These are phyloP conservation scores for Alternaria sp. DNA, from an alignment of 2,329 filamentous ascomycete genomes.

Conservation along the genomic window DNA sequence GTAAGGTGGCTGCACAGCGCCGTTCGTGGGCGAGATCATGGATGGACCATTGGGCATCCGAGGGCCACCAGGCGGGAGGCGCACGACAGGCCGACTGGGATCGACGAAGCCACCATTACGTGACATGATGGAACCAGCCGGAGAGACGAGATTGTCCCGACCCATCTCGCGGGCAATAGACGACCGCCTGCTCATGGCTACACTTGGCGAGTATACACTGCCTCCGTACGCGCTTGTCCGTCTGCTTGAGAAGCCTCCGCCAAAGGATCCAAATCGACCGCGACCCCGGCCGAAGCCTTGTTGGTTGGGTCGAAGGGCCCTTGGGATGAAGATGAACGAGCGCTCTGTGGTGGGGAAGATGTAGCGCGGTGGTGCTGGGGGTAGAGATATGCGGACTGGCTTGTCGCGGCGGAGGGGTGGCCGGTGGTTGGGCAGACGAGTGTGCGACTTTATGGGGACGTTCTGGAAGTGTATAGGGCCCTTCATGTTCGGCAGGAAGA, in stretches of 20 bases:
- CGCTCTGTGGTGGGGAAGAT: constrained; percentile 89
- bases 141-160: constrained; percentile 79
- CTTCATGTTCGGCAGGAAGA: constrained; percentile 78
- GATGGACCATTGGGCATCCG: constrained; percentile 42
- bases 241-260: constrained; percentile 70
- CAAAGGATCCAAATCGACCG: constrained; percentile 71
- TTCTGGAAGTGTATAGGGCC: constrained; percentile 73
- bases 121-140: constrained; percentile 78
- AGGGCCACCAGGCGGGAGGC: constrained; percentile 71
- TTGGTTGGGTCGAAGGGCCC: constrained; percentile 90
- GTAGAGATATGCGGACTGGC: constrained; percentile 90
- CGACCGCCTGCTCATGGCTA: constrained; percentile 87
- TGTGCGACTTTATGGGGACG: constrained; percentile 87
- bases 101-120: constrained; percentile 67
- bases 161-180: constrained; percentile 73
- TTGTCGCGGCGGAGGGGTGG: constrained; percentile 95
- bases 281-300: constrained; percentile 72
- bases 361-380: constrained; percentile 78
- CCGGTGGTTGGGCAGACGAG: constrained; percentile 90
- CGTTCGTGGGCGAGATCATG: constrained; percentile 40
- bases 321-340: constrained; percentile 97
- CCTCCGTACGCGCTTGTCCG: constrained; percentile 84
- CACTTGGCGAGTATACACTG: constrained; percentile 83
- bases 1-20: constrained; percentile 56
- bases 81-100: constrained; percentile 73